Evolutionary conservation across 1,139 yeast species (phyloP).

Genomic region (Pichia sp.): DNA sequence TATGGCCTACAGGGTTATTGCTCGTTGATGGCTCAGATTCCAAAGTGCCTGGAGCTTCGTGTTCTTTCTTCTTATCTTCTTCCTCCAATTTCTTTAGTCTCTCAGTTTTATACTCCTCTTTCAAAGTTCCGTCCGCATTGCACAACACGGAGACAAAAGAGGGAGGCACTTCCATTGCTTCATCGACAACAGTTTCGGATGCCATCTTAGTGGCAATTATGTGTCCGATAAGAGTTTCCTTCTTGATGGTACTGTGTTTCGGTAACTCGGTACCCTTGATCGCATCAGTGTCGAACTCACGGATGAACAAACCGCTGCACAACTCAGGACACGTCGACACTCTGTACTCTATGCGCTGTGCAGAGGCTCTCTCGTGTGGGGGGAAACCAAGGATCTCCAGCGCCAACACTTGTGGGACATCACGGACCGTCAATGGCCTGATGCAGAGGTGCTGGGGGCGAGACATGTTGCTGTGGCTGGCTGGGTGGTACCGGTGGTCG

Average conservation of each 20-base stretch:
- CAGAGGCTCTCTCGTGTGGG: constrained; percentile 56
- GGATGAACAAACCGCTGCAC: constrained; percentile 75
- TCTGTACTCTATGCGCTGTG: constrained; percentile 60
- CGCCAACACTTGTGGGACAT: constrained; percentile 50
- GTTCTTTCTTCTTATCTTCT: constrained; percentile 27
- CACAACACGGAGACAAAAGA: constrained; percentile 7
- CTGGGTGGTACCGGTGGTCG: neutral
- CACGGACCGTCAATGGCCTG: constrained; percentile 72
- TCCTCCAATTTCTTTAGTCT: constrained; percentile 21
- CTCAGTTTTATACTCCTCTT: constrained; percentile 17
- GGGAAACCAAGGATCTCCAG: constrained; percentile 72
- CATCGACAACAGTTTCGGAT: constrained; percentile 47
- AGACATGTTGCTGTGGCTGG: constrained; percentile 9
- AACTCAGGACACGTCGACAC: constrained; percentile 81
- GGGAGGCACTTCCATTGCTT: constrained; percentile 57
- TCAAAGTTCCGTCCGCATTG: constrained; percentile 18
- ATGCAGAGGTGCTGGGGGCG: constrained; percentile 63
- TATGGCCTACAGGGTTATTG: constrained; percentile 48
- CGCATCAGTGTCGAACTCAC: constrained; percentile 42
- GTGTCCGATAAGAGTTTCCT: constrained; percentile 74
- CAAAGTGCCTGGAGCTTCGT: neutral
- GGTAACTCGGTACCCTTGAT: constrained; percentile 35
- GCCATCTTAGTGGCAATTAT: constrained; percentile 74
- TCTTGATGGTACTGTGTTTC: constrained; percentile 39
- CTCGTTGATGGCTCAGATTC: neutral